Evolutionary conservation across 345 rosid species (phyloP).

Genomic region (Kandelia obovata): DNA sequence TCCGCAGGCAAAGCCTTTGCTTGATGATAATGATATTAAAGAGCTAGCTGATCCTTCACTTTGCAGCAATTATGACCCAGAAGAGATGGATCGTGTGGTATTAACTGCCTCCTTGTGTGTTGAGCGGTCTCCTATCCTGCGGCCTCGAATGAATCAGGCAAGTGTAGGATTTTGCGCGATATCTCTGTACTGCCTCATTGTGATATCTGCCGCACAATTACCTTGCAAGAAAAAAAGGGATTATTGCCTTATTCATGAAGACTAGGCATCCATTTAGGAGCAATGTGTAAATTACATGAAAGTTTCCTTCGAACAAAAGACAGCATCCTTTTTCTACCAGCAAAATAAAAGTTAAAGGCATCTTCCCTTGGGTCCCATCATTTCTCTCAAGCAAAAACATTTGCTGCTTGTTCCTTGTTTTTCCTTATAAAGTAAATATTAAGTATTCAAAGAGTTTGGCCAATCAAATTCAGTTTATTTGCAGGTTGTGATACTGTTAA

Average conservation of each 20-base stretch:
- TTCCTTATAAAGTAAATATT: background rate
- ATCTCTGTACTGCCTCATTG: background rate
- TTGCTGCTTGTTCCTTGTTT: background rate
- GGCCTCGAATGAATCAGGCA: slow-evolving; percentile 91
- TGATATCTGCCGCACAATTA: background rate
- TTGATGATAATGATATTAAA: slow-evolving; percentile 42
- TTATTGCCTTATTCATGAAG: too few species aligned
- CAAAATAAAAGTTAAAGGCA: background rate
- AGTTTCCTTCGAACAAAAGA: too few species aligned
- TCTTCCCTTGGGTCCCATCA: background rate
- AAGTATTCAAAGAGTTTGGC: background rate
- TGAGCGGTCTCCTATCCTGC: slow-evolving; percentile 73
- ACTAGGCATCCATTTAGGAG: too few species aligned
- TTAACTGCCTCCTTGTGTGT: slow-evolving; percentile 80
- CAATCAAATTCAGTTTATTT: background rate
- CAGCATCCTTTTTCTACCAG: too few species aligned
- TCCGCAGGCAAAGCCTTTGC: slow-evolving; percentile 76
- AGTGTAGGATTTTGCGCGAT: slow-evolving; percentile 2
- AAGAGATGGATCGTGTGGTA: slow-evolving; percentile 61
- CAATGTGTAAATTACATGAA: too few species aligned
- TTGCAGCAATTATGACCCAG: slow-evolving; percentile 45
- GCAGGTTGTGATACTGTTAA: slow-evolving; percentile 68
- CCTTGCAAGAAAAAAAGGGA: background rate
- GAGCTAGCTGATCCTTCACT: slow-evolving; percentile 68
- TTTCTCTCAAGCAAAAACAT: background rate